Percentiles rank a stretch among this genome's conserved stretches.
Evolutionary conservation across 305 asterid species (phyloP).

Genomic region (Fraxinus ornus): DNA sequence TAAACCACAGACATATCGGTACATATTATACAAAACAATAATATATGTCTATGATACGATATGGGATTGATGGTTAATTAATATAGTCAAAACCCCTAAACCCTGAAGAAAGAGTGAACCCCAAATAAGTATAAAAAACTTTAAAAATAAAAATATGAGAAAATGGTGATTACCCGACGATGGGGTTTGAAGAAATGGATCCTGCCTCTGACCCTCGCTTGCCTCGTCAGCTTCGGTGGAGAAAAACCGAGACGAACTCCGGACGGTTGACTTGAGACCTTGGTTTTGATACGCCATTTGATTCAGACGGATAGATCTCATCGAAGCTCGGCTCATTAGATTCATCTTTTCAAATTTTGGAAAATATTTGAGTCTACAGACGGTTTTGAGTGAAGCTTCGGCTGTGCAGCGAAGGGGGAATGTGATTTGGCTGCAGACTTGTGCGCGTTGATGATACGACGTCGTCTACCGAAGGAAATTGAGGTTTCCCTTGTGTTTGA

Average conservation of each 20-base stretch:
- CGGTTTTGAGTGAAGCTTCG: neutral
- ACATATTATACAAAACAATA: neutral
- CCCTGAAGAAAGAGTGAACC: conserved; percentile 18
- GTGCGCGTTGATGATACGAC: neutral
- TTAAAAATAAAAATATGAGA: neutral
- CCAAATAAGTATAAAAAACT: neutral
- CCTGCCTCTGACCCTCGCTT: conserved; percentile 29
- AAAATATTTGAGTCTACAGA: conserved; percentile 10
- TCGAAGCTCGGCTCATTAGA: conserved; percentile 41
- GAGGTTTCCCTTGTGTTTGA: no score
- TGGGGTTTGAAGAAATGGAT: conserved; percentile 40
- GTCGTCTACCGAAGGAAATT: conserved; percentile 14
- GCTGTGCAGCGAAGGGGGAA: conserved; percentile 9
- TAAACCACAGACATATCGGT: neutral
- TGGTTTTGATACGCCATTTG: conserved; percentile 28
- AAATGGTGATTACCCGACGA: conserved; percentile 32
- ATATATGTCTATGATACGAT: neutral
- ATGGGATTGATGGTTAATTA: neutral
- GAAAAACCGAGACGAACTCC: conserved; percentile 43
- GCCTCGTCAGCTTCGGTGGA: conserved; percentile 53
- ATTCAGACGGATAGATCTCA: conserved; percentile 43
- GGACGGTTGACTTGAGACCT: conserved; percentile 25
- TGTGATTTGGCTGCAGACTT: conserved; percentile 16
- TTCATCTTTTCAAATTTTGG: conserved; percentile 38
- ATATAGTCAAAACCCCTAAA: conserved; percentile 18